Conservation (phyloP, 129 eudicot species). For the Mikania micrantha region DNA sequence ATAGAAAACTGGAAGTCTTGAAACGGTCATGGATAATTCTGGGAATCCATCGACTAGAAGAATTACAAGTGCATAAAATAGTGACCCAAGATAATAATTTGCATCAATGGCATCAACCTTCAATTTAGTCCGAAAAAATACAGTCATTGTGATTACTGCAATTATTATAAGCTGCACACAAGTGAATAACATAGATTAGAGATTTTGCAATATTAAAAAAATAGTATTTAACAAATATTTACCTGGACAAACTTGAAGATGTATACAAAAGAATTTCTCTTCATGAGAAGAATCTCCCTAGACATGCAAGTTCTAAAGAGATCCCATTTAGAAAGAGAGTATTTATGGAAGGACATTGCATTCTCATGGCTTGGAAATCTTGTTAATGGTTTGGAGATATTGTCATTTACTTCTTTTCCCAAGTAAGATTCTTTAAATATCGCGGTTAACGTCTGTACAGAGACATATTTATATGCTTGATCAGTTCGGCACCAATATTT, state of each 20-base stretch:
- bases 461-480: conserved; percentile 26
- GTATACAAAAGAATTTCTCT: conserved; percentile 43
- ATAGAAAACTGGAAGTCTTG: conserved; percentile 58
- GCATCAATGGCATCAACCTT: conserved; percentile 42
- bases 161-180: conserved; percentile 44
- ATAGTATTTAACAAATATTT: neutral
- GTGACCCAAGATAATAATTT: conserved; percentile 58
- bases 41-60: conserved; percentile 59
- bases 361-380: conserved; percentile 28
- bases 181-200: conserved; percentile 17
- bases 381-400: conserved; percentile 26
- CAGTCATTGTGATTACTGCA: conserved; percentile 54
- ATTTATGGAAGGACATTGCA: conserved; percentile 30
- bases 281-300: conserved; percentile 44
- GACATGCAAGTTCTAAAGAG: conserved; percentile 46
- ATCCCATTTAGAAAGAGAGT: conserved; percentile 44
- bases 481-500: conserved; percentile 41
- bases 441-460: conserved; percentile 29
- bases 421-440: conserved; percentile 38
- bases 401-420: conserved; percentile 35
- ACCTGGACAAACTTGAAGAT: conserved; percentile 45
- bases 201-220: neutral
- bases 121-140: conserved; percentile 50
- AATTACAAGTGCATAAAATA: conserved; percentile 45
- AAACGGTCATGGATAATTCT: conserved; percentile 56